These are phyloP conservation scores for Penicillium sp. DNA, from an alignment of 2,329 filamentous ascomycete species.

Conservation along the genomic window DNA sequence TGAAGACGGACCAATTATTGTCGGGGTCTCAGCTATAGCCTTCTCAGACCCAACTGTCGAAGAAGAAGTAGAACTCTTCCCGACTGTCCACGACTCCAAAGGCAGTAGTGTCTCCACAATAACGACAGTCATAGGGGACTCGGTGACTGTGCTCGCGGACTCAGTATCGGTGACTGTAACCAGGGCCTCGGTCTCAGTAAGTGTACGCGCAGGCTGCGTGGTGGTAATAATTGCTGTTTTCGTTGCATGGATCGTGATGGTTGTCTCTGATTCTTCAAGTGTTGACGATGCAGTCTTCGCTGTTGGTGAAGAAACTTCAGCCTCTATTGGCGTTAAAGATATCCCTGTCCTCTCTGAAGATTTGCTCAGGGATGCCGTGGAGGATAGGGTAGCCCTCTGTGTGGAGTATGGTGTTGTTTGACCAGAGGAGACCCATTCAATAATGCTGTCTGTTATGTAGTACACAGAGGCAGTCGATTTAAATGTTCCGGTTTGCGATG, in stretches of 20 bases:
- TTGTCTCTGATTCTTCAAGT: not conserved
- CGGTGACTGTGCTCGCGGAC: not conserved
- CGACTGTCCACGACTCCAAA: not conserved
- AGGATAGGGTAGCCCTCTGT: not conserved
- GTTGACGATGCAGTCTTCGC: not conserved
- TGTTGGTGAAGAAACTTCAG: not conserved
- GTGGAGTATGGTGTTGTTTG: not conserved
- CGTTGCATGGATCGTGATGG: not conserved
- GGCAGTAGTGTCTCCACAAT: not conserved
- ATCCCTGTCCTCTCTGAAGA: not conserved
- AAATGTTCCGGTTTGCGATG: not conserved
- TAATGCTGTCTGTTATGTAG: not conserved
- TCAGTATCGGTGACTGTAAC: not conserved
- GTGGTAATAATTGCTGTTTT: not conserved
- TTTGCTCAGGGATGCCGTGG: not conserved
- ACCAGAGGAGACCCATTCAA: not conserved
- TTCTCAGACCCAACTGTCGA: not conserved
- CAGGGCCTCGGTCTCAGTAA: not conserved
- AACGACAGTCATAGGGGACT: not conserved
- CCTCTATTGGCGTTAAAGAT: not conserved
- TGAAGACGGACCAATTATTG: not conserved
- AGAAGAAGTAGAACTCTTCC: not conserved
- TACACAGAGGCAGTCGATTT: not conserved
- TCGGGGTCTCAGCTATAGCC: not conserved
- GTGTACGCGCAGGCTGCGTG: not conserved